Conservation (phyloP, 352 stramenopile genomes). For the Phytophthora foliorum region DNA sequence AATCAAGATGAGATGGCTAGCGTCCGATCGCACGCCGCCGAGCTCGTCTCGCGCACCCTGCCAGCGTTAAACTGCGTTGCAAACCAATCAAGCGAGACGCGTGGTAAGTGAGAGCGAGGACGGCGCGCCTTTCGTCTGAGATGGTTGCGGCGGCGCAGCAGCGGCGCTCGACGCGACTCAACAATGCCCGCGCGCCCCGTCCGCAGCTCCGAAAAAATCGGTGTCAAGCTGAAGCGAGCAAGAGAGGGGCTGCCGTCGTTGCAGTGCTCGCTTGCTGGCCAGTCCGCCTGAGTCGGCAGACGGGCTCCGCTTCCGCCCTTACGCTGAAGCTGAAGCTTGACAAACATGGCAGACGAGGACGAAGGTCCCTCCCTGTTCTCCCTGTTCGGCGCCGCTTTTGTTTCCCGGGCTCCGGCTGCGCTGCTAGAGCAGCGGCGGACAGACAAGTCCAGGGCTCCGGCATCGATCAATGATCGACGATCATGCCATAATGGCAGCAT, state of each 20-base stretch:
- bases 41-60: constrained; percentile 3
- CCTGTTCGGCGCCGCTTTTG: constrained; percentile 21
- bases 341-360: constrained; percentile 31
- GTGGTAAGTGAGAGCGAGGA: constrained; percentile 25
- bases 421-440: constrained; percentile 21
- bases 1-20: constrained; percentile 32
- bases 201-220: constrained; percentile 24
- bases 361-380: constrained; percentile 34
- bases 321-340: constrained; percentile 7
- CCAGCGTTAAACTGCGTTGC: constrained; percentile 9
- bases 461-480: no score
- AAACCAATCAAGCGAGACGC: constrained; percentile 15
- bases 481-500: no score
- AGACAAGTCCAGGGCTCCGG: not conserved
- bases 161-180: constrained; percentile 16
- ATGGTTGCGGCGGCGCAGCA: constrained; percentile 3
- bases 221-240: constrained; percentile 4
- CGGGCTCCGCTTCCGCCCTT: constrained; percentile 16
- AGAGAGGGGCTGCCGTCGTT: constrained; percentile 22
- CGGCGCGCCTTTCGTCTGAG: constrained; percentile 13
- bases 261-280: constrained; percentile 26
- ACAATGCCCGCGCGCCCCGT: constrained; percentile 25
- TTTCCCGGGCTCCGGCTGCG: constrained; percentile 40
- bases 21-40: constrained; percentile 22
- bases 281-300: constrained; percentile 36